Evolutionary conservation across 495 filamentous ascomycete species (phyloP).

Genomic region (Trichodelitschia bisporula): DNA sequence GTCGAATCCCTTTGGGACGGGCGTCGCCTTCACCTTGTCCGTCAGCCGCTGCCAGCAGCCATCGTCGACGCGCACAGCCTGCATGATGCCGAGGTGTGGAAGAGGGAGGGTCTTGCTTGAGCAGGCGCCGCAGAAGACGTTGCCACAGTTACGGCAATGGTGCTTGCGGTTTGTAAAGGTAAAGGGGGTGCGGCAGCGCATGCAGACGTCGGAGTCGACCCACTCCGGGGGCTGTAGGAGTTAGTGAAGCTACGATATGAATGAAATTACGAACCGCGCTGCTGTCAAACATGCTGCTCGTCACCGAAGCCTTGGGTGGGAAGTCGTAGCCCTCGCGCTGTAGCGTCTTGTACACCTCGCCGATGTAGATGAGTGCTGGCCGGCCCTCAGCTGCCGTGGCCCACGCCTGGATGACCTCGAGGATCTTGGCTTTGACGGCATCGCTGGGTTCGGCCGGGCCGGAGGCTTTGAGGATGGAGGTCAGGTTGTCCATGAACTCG

Average conservation of each 20-base stretch:
- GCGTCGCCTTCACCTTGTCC: conserved; percentile 31
- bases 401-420: conserved; percentile 88
- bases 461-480: conserved; percentile 61
- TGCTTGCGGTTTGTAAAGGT: conserved; percentile 97
- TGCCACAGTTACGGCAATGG: conserved; percentile 92
- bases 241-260: neutral
- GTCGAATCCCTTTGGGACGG: conserved; percentile 16
- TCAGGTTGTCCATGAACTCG: conserved; percentile 95
- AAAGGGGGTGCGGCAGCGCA: conserved; percentile 87
- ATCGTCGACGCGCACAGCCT: conserved; percentile 88
- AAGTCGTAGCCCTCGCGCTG: conserved; percentile 73
- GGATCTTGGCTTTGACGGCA: conserved; percentile 68
- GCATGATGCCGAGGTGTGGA: conserved; percentile 76
- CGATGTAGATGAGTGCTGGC: conserved; percentile 60
- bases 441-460: conserved; percentile 53
- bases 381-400: conserved; percentile 73
- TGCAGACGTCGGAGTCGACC: conserved; percentile 94
- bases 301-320: conserved; percentile 64
- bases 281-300: conserved; percentile 89
- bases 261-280: conserved; percentile 48
- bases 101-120: conserved; percentile 72
- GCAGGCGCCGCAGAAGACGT: conserved; percentile 84
- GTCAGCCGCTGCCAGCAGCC: conserved; percentile 81
- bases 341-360: conserved; percentile 59
- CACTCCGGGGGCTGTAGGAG: conserved; percentile 71